Evolutionary conservation across 768 basidiomycete species (phyloP).

Genomic region (Myochromella boudieri): DNA sequence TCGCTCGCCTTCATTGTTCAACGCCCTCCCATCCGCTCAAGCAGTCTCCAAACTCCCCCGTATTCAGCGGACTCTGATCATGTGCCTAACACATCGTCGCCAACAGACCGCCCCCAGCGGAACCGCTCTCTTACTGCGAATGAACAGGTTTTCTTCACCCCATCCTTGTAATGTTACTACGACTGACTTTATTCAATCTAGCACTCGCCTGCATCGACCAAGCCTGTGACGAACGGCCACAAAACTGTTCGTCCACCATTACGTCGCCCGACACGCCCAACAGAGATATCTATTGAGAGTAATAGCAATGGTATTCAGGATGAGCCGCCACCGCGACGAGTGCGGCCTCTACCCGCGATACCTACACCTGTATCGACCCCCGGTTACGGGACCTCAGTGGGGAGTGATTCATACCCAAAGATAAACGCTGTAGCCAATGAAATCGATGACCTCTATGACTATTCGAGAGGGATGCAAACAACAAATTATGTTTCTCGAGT

Average conservation of each 20-base stretch:
- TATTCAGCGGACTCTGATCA: slow-evolving; percentile 2
- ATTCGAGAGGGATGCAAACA: not conserved
- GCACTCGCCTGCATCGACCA: not conserved
- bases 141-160: slow-evolving; percentile 10
- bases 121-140: slow-evolving; percentile 10
- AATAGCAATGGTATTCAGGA: not conserved
- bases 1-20: slow-evolving; percentile 19
- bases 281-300: slow-evolving; percentile 8
- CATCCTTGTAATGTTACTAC: not conserved
- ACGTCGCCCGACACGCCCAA: slow-evolving; percentile 8
- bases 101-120: slow-evolving; percentile 4
- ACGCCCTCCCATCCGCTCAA: not conserved
- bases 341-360: slow-evolving; percentile 22
- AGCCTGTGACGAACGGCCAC: not conserved
- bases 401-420: slow-evolving; percentile 8
- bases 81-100: not conserved
- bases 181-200: not conserved
- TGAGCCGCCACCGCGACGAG: slow-evolving; percentile 17
- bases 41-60: slow-evolving; percentile 5
- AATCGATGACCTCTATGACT: slow-evolving; percentile 15
- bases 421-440: slow-evolving; percentile 12
- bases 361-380: slow-evolving; percentile 15
- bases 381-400: slow-evolving; percentile 3
- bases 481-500: not conserved
- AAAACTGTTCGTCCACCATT: slow-evolving; percentile 4